Evolutionary conservation across 306 rosid genomes (phyloP).

Genomic region (Cucurbita argyrosperma): DNA sequence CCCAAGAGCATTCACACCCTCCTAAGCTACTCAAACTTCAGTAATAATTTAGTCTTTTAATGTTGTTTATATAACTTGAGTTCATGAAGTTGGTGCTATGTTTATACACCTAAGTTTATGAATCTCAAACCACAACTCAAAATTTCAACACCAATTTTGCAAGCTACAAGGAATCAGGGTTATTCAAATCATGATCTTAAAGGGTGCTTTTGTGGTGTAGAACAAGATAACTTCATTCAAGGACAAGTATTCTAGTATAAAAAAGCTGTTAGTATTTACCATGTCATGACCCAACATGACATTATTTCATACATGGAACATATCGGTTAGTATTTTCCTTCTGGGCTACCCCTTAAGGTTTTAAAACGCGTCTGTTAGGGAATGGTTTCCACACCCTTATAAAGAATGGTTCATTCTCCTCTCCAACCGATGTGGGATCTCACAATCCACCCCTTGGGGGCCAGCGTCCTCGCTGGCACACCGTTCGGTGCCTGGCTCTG

Average conservation of each 20-base stretch:
- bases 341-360: no score
- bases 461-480: no score
- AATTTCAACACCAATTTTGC: background rate
- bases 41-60: background rate
- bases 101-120: background rate
- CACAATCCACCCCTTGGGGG: no score
- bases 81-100: no score
- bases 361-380: no score
- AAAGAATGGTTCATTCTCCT: no score
- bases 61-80: background rate
- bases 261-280: background rate
- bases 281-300: background rate
- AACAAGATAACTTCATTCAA: background rate
- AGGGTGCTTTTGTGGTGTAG: background rate
- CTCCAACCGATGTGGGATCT: no score
- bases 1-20: background rate
- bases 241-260: background rate
- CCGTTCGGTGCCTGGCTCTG: no score
- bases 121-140: background rate
- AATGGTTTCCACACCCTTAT: no score
- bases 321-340: no score
- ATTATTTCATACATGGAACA: conserved; percentile 4
- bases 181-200: background rate
- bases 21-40: background rate
- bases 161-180: background rate